Base-by-base conservation (phyloP, 2,329 filamentous ascomycete species). In the Dactylellina cionopaga region DNA sequence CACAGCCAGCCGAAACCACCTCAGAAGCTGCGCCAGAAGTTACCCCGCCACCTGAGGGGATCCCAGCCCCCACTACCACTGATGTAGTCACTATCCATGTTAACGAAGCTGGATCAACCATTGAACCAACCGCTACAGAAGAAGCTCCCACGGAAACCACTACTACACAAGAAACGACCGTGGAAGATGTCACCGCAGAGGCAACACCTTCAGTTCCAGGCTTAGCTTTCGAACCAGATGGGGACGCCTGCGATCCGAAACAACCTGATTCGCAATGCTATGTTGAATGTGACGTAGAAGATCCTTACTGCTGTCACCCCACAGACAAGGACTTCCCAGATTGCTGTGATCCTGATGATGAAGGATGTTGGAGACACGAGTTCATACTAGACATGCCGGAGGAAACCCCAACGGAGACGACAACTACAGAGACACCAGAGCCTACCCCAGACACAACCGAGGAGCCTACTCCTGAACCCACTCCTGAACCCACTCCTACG, bases 301-400 rank as follows among this genome's bases (percentile, higher is more conserved):
- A 71, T 39, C 65, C 65, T 5, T 71, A 63, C 22, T 71, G 65
- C 15, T 71, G 65, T 25, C 56, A 63, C 17, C 65, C 65, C 27
- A 55, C 56, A 15, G 65, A 71, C 33, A 63, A 43, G 15, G 65
- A 71, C 41, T 71, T 56, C 33, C 65, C 65, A 19, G 65, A 71
- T 19, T 71, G 65, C 25, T 71, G 65, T 25, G 58, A 71, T 44
- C 56, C 65, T 9, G 58, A 71, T 31, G 65, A 63, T 15, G 49
- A 56, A 25, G 51, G 46, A n/a, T 71, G 65, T 15, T 71, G 65
- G 65, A 71, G 65, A 13, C 65, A 71, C 33, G 55, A 71, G 15
- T 71, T 56, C 17, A 58, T 71, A n/a, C 6, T 63, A 22, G 56
- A 71, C 24, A 71, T 63, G 25, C 41, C 47, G 2, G 41, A 68